Evolutionary conservation across 495 filamentous ascomycete species (phyloP).

Genomic region (Schizothecium vesticola): DNA sequence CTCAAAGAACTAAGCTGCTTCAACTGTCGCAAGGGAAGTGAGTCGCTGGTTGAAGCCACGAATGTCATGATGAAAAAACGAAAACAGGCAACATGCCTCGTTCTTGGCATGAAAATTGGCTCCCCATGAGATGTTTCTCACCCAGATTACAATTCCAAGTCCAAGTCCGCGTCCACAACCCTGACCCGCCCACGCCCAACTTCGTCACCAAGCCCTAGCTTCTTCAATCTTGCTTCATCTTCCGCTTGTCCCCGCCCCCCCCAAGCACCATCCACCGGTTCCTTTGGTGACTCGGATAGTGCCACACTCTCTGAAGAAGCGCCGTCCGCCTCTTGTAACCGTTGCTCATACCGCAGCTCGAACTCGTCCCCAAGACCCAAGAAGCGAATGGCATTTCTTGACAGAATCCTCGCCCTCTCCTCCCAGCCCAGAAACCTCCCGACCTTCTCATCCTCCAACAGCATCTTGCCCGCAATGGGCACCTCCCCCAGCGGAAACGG

Average conservation of each 20-base stretch:
- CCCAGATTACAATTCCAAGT: neutral
- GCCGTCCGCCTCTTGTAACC: conserved; percentile 3
- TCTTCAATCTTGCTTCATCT: neutral
- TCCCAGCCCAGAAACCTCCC: conserved; percentile 22
- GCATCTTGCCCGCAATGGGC: conserved; percentile 22
- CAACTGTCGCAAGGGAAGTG: too few species aligned
- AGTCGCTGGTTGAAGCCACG: too few species aligned
- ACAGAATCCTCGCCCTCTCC: conserved; percentile 21
- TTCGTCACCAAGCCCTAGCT: neutral
- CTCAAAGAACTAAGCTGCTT: too few species aligned
- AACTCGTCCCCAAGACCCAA: conserved; percentile 20
- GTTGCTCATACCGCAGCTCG: conserved; percentile 14
- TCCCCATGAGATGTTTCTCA: too few species aligned
- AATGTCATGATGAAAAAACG: too few species aligned
- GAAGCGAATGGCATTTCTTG: conserved; percentile 22
- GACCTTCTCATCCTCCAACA: conserved; percentile 19
- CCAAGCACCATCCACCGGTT: neutral
- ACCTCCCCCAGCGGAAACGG: conserved; percentile 28
- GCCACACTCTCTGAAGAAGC: neutral
- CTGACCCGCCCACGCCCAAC: neutral
- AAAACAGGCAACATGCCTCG: too few species aligned
- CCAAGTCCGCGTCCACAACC: neutral
- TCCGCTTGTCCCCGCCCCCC: neutral
- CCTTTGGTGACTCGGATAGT: neutral
- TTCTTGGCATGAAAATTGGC: too few species aligned